Evolutionary conservation across 345 rosid genomes (phyloP), one percentile per base, ranked within the genome.

Genomic region (Arabidopsis arenosa): DNA sequence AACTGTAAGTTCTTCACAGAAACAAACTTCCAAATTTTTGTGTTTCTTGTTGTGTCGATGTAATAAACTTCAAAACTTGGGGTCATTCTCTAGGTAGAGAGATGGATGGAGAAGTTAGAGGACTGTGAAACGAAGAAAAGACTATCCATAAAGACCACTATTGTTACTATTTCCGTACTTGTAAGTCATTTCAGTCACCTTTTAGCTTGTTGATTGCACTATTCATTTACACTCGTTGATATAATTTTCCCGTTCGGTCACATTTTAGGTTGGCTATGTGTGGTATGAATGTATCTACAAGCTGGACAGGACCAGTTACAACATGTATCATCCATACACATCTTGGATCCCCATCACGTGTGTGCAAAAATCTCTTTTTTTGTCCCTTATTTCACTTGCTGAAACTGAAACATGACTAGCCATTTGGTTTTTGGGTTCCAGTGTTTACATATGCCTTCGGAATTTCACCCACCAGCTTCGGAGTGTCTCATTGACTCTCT

Each of bases 271-370:
- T 75, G 98, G 99, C 12, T 92, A 86, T 45, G 56, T 95, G 76
- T 95, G 99, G 99, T 92, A 89, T 78, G 99, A 95, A 75, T 87
- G 44, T 56, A 89, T 95, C 54, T 95, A 95, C 91, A 95, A 82
- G 86, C 80, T 95, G 80, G 99, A 95, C 79, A 92, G 89, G 80
- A 87, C 87, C 67, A 47, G 96, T 41, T 95, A 95, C 88, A 95
- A 95, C 89, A 89, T 85, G 86, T 86, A 82, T 81, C 99, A 95
- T 68, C 99, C 99, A 5, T 95, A 95, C 83, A 90, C 99, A 74
- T 95, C 99, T 17, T 95, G 98, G 99, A 95, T 95, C 59, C 99
- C 98, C n/a, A 95, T 95, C 70, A 92, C 97, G 98, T 95, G 70
- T 61, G 96, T 84, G 28, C 40, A 21, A 5, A n/a, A 56, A 17